Evolutionary conservation across 176 grass and related monocot species (phyloP), one percentile per base, ranked within the genome.

Genomic region (Phoenix dactylifera): DNA sequence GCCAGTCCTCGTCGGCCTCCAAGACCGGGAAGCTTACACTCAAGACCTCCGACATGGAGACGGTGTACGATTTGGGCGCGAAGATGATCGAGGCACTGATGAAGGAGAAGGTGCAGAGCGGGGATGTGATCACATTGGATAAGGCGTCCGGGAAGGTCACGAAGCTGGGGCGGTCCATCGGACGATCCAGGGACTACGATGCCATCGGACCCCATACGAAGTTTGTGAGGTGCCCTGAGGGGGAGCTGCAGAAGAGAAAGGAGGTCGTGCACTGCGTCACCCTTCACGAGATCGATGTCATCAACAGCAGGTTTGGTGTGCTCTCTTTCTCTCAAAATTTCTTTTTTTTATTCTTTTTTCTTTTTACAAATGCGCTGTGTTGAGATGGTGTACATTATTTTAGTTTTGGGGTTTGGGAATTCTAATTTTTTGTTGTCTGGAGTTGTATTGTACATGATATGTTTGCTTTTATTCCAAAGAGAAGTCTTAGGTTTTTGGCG

Each of bases 31-130:
- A 83, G 59, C 83, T 97, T 51, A 98, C 93, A 1, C 76, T 92
- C 22, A 98, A 98, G 73, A 98, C 87, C 0, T 92, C 93, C 0
- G 93, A 92, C 49, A 98, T 98, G 93, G 93, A 92, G 70, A 92
- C 93, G 0, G 87, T 98, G 57, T 92, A 98, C 7, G 93, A 98
- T 50, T 79, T 98, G 0, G 93, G 93, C 5, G 87, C 84, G 0
- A 98, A 98, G 84, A 98, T 98, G 93, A 98, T 98, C 69, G 93
- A 98, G 60, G 93, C 87, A 12, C 70, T 98, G 60, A 82, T 72
- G 15, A 92, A 85, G 66, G 93, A 98, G 78, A 98, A 98, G 70
- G 87, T 98, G 15, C 87, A 98, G 81, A 98, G 87, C 4, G 87
- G 93, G 49, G 93, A 98, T 57, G 93, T 98, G 20, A 72, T 98